Conservation (phyloP, 1,139 yeast species). For the Suhomyces ambrosiae region DNA sequence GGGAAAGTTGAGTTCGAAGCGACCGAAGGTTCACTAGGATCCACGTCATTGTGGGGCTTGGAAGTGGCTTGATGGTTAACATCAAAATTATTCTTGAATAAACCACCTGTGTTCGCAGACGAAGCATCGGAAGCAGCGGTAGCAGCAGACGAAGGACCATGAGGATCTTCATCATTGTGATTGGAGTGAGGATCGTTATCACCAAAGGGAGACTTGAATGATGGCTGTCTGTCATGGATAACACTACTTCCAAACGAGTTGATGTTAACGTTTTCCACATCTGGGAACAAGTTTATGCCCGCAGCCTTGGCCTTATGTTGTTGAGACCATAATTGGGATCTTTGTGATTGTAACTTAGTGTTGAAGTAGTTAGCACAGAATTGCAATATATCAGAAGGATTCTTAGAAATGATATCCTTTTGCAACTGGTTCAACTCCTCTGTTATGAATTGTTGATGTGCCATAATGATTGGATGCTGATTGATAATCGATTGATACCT, state of each 20-base stretch:
- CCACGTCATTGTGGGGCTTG: slow-evolving; percentile 27
- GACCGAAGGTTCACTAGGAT: slow-evolving; percentile 31
- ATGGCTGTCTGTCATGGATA: slow-evolving; percentile 44
- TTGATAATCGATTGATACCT: not conserved
- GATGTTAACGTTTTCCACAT: slow-evolving; percentile 23
- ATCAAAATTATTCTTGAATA: slow-evolving; percentile 50
- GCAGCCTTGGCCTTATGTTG: slow-evolving; percentile 54
- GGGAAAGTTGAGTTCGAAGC: slow-evolving; percentile 14
- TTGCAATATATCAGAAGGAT: slow-evolving; percentile 71
- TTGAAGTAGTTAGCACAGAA: slow-evolving; percentile 76
- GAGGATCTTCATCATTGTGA: slow-evolving; percentile 26
- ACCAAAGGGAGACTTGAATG: slow-evolving; percentile 66
- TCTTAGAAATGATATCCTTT: slow-evolving; percentile 59
- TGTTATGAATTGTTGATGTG: slow-evolving; percentile 17
- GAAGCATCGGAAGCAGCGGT: slow-evolving; percentile 9
- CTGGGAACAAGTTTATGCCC: slow-evolving; percentile 56
- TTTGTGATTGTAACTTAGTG: slow-evolving; percentile 60
- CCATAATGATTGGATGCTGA: not conserved
- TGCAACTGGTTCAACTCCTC: slow-evolving; percentile 65
- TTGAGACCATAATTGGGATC: slow-evolving; percentile 56
- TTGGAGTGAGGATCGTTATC: slow-evolving; percentile 64
- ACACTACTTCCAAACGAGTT: slow-evolving; percentile 24
- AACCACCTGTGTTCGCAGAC: slow-evolving; percentile 23
- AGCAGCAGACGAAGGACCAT: slow-evolving; percentile 14
- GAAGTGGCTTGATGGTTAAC: slow-evolving; percentile 33